A percentile compares a stretch with the other conserved stretches of the same genome.
phyloP scores from a whole-genome alignment of 176 grass and related monocot genomes.

The Carex cristatella region DNA sequence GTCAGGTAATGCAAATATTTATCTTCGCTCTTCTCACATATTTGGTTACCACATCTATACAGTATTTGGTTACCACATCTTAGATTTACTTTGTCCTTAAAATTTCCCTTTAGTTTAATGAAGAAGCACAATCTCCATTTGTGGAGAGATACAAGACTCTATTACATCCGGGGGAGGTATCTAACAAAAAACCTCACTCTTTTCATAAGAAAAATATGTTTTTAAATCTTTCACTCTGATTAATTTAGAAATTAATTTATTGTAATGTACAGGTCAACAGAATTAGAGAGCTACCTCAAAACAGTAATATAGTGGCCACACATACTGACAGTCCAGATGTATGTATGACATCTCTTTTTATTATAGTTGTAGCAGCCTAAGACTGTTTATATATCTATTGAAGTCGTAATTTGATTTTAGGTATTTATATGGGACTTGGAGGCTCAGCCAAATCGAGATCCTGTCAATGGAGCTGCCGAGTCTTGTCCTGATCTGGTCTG shows the following conservation, averaged over 20 bases:
- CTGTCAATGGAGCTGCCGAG: constrained; percentile 58
- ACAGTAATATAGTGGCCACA: constrained; percentile 85
- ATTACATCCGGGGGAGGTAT: constrained; percentile 99
- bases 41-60: not conserved
- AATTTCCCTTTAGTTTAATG: constrained; percentile 59
- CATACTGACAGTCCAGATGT: constrained; percentile 98
- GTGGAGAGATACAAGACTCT: constrained; percentile 91
- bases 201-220: not conserved
- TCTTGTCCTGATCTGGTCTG: constrained; percentile 79
- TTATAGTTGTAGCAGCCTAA: not conserved
- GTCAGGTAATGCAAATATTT: constrained; percentile 39
- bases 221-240: constrained; percentile 1
- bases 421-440: constrained; percentile 98
- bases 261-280: constrained; percentile 67
- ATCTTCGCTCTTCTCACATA: not conserved
- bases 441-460: constrained; percentile 76
- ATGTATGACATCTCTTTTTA: constrained; percentile 16
- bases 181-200: not conserved
- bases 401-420: constrained; percentile 32
- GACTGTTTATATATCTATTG: not conserved
- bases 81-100: not conserved
- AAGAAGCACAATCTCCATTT: constrained; percentile 84
- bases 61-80: too few relatives aligned
- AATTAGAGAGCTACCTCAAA: constrained; percentile 96
- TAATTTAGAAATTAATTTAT: not conserved